phyloP scores from a whole-genome alignment of 345 rosid species.

The sweet orange (Citrus sinensis) region DVS_A1.0 CM039163.1:38374001-38374500 shows the following conservation, averaged over 20 bases:
- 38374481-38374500: constrained; percentile 71
- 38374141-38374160: neutral
- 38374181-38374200: neutral
- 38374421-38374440: constrained; percentile 43
- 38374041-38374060: neutral
- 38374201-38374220: neutral
- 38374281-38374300: constrained; percentile 79
- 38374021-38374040: too few species aligned
- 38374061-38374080: neutral
- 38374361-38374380: neutral
- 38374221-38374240: neutral
- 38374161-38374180: neutral
- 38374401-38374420: constrained; percentile 1
- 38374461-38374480: constrained; percentile 75
- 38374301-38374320: constrained; percentile 67
- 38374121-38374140: neutral
- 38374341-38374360: constrained; percentile 15
- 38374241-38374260: neutral
- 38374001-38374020: neutral
- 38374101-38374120: neutral
- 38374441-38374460: constrained; percentile 85
- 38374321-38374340: constrained; percentile 65
- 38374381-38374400: neutral
- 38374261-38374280: constrained; percentile 79
- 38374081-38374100: neutral